Base-by-base conservation (phyloP, 2,329 filamentous ascomycete genomes). In the Trichothecium roseum region DNA sequence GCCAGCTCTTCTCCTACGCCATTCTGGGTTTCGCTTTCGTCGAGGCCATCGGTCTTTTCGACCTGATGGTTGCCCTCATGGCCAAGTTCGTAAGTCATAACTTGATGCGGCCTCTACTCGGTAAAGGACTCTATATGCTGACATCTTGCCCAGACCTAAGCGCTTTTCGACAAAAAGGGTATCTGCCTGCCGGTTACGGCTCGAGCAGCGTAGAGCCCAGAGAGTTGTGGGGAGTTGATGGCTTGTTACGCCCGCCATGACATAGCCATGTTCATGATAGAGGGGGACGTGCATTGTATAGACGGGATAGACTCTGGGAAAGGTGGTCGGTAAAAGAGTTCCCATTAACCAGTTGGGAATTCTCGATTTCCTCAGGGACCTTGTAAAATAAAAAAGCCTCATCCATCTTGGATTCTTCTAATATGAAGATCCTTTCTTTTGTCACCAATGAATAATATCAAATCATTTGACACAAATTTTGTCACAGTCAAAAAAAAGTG, bases 1-100 rank as follows among this genome's bases (percentile, higher is more conserved):
- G 84, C 64, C 86, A 93, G 78, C 84, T 94, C 60, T 94, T 91
- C 83, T 84, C 83, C 53, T 89, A 91, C 72, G 84, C 84, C 77
- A 89, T 91, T 83, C 73, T 91, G 62, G 84, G 85, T 73, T 91
- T 91, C 73, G 85, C 84, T 63, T 91, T 91, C 81, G 84, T 88
- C 67, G 85, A 91, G 67, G 84, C 85, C 70, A 86, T 84, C 55
- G 82, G 81, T 81, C 78, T 85, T 60, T 85, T 85, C 80, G 81
- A 85, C 60, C 79, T 85, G 60, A 87, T 87, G 82, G 77, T 87
- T 85, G 82, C 82, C 72, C 84, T 87, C 73, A 87, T 87, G 82
- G 83, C 81, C 81, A 87, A 87, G 75, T 84, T 83, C 71, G 78
- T 84, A 74, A 55, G 73, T 77, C 13, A 12, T 17, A 7, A 9